Conservation (phyloP, 1,284 basidiomycete species). For the Neolentinus lepideus region DNA sequence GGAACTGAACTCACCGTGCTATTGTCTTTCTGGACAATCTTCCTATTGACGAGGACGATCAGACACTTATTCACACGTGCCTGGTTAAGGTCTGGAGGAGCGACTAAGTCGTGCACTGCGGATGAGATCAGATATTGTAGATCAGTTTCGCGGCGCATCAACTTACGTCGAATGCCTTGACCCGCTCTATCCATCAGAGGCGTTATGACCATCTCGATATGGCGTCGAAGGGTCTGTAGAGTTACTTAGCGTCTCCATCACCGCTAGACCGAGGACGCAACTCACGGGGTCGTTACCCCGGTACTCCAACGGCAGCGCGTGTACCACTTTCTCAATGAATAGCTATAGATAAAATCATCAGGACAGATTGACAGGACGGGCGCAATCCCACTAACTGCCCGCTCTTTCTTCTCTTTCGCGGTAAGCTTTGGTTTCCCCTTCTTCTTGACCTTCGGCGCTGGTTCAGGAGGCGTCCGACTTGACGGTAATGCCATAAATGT, state of each 20-base stretch:
- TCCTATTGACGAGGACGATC: conserved; percentile 84
- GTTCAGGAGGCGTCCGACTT: neutral
- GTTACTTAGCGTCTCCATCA: neutral
- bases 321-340: conserved; percentile 68
- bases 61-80: conserved; percentile 90
- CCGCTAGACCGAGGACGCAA: conserved; percentile 5
- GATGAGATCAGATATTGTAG: conserved; percentile 4
- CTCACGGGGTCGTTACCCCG: conserved; percentile 79
- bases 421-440: conserved; percentile 64
- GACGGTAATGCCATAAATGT: conserved; percentile 24
- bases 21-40: conserved; percentile 76
- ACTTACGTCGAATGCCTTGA: conserved; percentile 50
- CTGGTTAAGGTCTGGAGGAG: conserved; percentile 78
- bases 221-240: conserved; percentile 56
- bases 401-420: conserved; percentile 78
- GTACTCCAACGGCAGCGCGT: conserved; percentile 84
- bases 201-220: conserved; percentile 75
- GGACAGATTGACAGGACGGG: neutral
- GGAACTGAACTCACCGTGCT: conserved; percentile 40
- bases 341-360: conserved; percentile 35
- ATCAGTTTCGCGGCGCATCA: conserved; percentile 4
- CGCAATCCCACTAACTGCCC: conserved; percentile 40
- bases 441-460: conserved; percentile 40
- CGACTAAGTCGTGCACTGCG: conserved; percentile 74
- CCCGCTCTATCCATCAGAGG: conserved; percentile 51